Evolutionary conservation across 495 filamentous ascomycete genomes (phyloP).

Genomic region (Penicillium cinerascens): DNA sequence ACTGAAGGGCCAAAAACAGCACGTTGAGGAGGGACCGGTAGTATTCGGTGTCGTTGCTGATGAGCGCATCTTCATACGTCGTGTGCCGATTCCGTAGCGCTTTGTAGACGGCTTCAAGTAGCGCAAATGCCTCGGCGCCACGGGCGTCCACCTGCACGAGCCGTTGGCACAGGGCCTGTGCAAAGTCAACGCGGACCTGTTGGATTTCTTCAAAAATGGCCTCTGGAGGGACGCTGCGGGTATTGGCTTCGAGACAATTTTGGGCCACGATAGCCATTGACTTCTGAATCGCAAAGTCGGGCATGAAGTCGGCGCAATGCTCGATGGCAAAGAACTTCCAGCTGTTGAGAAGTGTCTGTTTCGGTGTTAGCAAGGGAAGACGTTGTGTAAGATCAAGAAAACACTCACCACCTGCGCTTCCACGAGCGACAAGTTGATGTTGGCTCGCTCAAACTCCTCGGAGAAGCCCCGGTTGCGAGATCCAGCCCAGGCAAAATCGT

Average conservation of each 20-base stretch:
- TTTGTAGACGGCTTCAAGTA: constrained; percentile 65
- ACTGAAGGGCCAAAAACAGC: constrained; percentile 76
- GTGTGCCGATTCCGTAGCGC: constrained; percentile 59
- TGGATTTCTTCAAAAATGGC: constrained; percentile 67
- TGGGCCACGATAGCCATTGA: constrained; percentile 64
- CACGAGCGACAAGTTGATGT: constrained; percentile 84
- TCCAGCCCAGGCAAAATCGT: constrained; percentile 73
- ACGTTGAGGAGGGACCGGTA: constrained; percentile 80
- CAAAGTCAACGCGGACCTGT: constrained; percentile 69
- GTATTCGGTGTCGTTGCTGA: constrained; percentile 62
- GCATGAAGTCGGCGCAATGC: constrained; percentile 65
- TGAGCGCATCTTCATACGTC: constrained; percentile 61
- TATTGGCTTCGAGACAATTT: constrained; percentile 70
- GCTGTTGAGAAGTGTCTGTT: constrained; percentile 70
- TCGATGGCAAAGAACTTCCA: constrained; percentile 90
- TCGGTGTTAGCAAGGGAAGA: constrained; percentile 24
- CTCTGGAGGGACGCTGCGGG: constrained; percentile 60
- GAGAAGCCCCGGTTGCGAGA: constrained; percentile 65
- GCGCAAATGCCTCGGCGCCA: constrained; percentile 54
- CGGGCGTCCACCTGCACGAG: constrained; percentile 62
- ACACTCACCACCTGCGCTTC: constrained; percentile 82
- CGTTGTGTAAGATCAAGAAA: neutral
- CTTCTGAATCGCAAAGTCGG: constrained; percentile 60
- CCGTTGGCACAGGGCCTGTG: constrained; percentile 71
- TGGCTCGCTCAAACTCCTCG: constrained; percentile 77